Conservation (phyloP, 495 filamentous ascomycete genomes). For the Lasiosphaeris hirsuta region DNA sequence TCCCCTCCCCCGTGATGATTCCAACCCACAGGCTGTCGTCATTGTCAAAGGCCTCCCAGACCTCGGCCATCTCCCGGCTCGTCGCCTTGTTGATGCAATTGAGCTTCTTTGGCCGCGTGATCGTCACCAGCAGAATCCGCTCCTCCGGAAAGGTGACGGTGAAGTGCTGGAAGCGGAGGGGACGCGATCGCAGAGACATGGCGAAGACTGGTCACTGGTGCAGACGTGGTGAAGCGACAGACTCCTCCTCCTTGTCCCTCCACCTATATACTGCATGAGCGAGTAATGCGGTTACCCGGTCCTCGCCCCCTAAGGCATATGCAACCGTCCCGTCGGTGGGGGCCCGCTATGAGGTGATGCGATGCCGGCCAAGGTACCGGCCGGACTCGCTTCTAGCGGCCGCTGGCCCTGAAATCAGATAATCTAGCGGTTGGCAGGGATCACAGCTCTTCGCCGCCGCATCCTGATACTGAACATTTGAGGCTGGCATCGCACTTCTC, state of each 20-base stretch:
- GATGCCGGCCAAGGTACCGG: no score
- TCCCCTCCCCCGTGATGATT: conserved; percentile 48
- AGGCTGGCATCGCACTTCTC: no score
- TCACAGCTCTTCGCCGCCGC: no score
- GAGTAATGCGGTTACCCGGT: no score
- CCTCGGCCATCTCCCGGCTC: conserved; percentile 41
- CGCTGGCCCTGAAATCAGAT: no score
- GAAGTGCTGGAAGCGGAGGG: conserved; percentile 16
- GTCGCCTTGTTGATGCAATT: conserved; percentile 46
- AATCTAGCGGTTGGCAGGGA: no score
- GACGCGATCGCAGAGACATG: conserved; percentile 7
- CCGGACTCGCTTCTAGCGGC: no score
- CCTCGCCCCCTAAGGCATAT: no score
- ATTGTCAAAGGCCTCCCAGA: conserved; percentile 48
- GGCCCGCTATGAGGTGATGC: no score
- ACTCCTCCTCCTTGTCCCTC: not conserved
- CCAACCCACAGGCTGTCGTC: conserved; percentile 47
- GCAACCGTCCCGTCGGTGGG: no score
- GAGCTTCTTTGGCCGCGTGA: conserved; percentile 48
- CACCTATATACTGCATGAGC: not conserved
- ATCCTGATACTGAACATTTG: no score
- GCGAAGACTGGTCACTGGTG: not conserved
- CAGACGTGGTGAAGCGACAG: not conserved
- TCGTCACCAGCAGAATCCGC: conserved; percentile 27
- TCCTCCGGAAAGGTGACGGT: conserved; percentile 15